A percentile compares a stretch with the other conserved stretches of the same genome.
Evolutionary conservation across 306 rosid species (phyloP).

Genomic region (Comarum palustre): DNA sequence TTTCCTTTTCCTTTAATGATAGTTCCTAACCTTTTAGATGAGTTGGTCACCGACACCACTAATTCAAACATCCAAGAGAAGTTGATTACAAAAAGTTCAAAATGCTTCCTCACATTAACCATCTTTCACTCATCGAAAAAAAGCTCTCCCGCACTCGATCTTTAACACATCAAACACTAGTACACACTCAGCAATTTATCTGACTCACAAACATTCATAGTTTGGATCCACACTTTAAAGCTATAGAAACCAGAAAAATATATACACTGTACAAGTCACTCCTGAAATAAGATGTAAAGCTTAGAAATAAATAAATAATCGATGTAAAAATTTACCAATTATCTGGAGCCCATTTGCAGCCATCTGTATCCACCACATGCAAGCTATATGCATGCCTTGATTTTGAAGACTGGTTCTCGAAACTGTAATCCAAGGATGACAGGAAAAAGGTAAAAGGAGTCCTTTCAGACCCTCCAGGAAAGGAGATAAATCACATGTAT

Average conservation of each 20-base stretch:
- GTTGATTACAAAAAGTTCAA: neutral
- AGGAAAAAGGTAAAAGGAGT: neutral
- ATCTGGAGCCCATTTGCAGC: constrained; percentile 88
- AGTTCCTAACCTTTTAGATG: neutral
- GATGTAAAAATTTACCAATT: constrained; percentile 61
- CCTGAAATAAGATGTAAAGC: neutral
- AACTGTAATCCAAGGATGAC: constrained; percentile 46
- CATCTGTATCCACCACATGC: constrained; percentile 81
- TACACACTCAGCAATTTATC: neutral
- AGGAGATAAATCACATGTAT: neutral
- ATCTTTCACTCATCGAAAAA: too few relatives aligned
- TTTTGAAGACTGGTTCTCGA: constrained; percentile 82
- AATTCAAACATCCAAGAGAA: neutral
- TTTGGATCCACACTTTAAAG: neutral
- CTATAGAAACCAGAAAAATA: neutral
- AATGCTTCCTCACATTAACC: neutral
- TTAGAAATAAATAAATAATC: neutral
- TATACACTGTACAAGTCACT: neutral
- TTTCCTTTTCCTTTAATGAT: neutral
- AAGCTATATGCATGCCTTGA: constrained; percentile 93
- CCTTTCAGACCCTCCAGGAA: constrained; percentile 12
- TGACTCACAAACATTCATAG: neutral
- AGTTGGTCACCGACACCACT: neutral
- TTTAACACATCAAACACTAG: neutral
- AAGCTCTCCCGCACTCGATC: neutral